These are phyloP conservation scores for Gossypium davidsonii DNA, from an alignment of 441 rosid genomes.

Conservation along the genomic window DNA sequence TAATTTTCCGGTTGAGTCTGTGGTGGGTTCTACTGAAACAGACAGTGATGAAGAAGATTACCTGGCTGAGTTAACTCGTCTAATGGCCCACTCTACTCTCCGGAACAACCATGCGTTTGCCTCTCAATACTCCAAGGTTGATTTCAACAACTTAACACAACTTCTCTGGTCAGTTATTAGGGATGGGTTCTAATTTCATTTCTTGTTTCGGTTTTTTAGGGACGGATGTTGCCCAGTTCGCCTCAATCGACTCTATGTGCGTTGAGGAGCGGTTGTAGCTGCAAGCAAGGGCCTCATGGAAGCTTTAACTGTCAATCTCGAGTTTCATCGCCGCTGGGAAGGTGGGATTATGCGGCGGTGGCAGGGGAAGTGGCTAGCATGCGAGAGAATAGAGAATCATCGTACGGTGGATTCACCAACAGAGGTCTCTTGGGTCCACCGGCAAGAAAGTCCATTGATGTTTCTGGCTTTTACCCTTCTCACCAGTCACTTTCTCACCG, in stretches of 20 bases:
- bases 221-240: slow-evolving; percentile 31
- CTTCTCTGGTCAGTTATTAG: neutral
- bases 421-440: slow-evolving; percentile 26
- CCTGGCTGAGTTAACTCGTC: slow-evolving; percentile 38
- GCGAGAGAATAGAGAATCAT: slow-evolving; percentile 29
- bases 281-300: slow-evolving; percentile 29
- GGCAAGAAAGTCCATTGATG: slow-evolving; percentile 21
- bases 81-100: slow-evolving; percentile 41
- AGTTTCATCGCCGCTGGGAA: slow-evolving; percentile 36
- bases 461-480: slow-evolving; percentile 19
- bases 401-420: slow-evolving; percentile 12
- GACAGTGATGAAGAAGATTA: slow-evolving; percentile 56
- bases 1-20: slow-evolving; percentile 52
- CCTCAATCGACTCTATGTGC: slow-evolving; percentile 52
- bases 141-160: too few species aligned
- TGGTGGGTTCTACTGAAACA: slow-evolving; percentile 43
- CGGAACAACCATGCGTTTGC: slow-evolving; percentile 3
- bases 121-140: slow-evolving; percentile 28
- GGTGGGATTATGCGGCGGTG: slow-evolving; percentile 56
- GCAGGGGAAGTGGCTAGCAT: slow-evolving; percentile 48
- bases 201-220: slow-evolving; percentile 20
- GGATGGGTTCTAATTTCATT: neutral
- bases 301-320: slow-evolving; percentile 27
- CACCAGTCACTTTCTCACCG: slow-evolving; percentile 39
- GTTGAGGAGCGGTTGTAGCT: slow-evolving; percentile 33